These are phyloP conservation scores for Vitis labrusca DNA, from an alignment of 164 flowering plant species.

Conservation along the genomic window DNA sequence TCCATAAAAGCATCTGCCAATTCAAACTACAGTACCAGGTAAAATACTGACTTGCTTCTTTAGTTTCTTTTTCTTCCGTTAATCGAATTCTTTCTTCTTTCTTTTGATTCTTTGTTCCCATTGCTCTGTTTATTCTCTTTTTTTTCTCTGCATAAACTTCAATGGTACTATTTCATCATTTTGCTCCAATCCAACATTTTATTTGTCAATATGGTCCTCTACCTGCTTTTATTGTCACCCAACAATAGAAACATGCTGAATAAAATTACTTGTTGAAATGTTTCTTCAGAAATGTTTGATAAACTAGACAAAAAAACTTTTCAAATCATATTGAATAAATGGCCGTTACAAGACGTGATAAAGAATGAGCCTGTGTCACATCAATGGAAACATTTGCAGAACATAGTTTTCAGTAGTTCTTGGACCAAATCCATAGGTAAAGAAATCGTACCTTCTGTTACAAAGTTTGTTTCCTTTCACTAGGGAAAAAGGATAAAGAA, in stretches of 20 bases:
- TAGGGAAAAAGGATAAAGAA: no score
- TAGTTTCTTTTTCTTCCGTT: constrained; percentile 58
- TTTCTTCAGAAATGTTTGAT: not conserved
- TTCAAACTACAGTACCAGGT: not conserved
- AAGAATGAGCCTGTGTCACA: no score
- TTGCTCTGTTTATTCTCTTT: constrained; percentile 23
- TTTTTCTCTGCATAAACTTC: constrained; percentile 21
- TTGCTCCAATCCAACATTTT: constrained; percentile 29
- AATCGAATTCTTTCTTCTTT: constrained; percentile 56
- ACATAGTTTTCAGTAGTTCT: no score
- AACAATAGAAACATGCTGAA: constrained; percentile 2
- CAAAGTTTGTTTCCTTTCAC: no score
- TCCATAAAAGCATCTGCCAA: not conserved
- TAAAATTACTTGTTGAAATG: not conserved
- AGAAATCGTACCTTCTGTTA: no score
- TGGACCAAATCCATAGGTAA: no score
- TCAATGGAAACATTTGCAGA: no score
- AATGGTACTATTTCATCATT: constrained; percentile 16
- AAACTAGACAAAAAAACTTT: no score
- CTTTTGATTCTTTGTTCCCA: constrained; percentile 37
- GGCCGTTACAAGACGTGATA: no score
- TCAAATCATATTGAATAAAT: no score
- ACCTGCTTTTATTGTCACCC: constrained; percentile 22
- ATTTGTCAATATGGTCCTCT: constrained; percentile 20
- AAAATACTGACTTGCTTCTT: constrained; percentile 59